Percentiles rank a stretch among this genome's conserved stretches.
These are phyloP conservation scores for Durio zibethinus DNA, from an alignment of 345 rosid species.

Conservation along the genomic window DNA sequence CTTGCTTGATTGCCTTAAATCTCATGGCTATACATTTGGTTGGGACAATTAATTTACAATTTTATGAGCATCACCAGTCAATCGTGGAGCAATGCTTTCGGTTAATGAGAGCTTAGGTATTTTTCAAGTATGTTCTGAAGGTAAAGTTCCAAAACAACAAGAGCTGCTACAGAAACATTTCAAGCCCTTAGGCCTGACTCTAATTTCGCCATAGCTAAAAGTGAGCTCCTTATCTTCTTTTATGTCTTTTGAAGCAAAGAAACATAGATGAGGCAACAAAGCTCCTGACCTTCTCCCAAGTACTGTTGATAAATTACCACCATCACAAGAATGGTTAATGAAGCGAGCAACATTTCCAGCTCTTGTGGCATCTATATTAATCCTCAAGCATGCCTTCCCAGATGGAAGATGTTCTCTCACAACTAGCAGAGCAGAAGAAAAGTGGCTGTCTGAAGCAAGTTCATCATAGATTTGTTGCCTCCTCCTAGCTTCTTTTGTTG, in stretches of 20 bases:
- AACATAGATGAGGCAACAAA: conserved; percentile 68
- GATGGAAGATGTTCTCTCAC: conserved; percentile 94
- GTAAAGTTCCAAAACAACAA: conserved; percentile 65
- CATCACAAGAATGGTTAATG: conserved; percentile 91
- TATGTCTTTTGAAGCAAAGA: conserved; percentile 75
- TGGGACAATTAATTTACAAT: neutral
- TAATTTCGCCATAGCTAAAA: conserved; percentile 75
- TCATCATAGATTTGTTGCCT: conserved; percentile 61
- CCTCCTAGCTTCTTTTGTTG: conserved; percentile 63
- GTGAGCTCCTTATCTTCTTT: conserved; percentile 58
- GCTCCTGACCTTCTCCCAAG: conserved; percentile 68
- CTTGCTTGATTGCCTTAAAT: neutral
- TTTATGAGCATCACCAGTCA: neutral
- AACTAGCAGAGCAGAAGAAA: conserved; percentile 70
- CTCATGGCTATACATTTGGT: neutral
- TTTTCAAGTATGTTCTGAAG: conserved; percentile 62
- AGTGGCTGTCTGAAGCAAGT: conserved; percentile 35
- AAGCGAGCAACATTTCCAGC: conserved; percentile 74
- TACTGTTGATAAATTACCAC: conserved; percentile 62
- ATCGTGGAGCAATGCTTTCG: neutral
- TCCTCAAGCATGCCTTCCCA: conserved; percentile 73
- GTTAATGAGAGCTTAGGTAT: neutral
- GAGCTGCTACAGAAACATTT: conserved; percentile 72
- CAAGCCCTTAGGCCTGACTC: conserved; percentile 46
- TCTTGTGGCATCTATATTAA: conserved; percentile 81